Base-by-base conservation (phyloP, 495 filamentous ascomycete genomes). In the Annulohypoxylon moriforme region DNA sequence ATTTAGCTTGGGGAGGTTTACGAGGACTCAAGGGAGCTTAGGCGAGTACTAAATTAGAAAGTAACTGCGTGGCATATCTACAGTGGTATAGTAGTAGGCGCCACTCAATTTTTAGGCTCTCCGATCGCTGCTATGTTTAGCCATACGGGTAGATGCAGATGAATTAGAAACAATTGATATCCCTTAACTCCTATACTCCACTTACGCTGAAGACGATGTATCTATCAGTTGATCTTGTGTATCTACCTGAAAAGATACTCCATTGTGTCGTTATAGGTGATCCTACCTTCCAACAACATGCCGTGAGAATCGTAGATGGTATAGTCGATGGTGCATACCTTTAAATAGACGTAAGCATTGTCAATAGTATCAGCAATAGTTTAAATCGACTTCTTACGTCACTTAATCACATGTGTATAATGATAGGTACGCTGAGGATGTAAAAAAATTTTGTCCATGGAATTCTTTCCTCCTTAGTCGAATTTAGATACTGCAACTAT, bases 401-500 rank as follows among this genome's bases (percentile, higher is more conserved):
- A 57, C 34, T 38, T 16, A 42, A 34, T 34, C 50, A 58, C 36
- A 40, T 40, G 36, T 38, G 53, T 18, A 52, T n/a, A 14, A 14
- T 34, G 27, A 31, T 42, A 56, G 27, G 22, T 42, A 56, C 33
- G 24, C 7, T 29, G 33, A 57, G 10, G 14, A 4, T 9, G 13
- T 22, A 47, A 38, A 44, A 2, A 46, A 8, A 11, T 50, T 63
- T 25, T 64, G 50, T 67, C 33, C 62, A 59, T 68, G 53, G 60
- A 38, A 60, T 44, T 60, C n/a, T 44, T 25, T 58, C 40, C 33
- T 44, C 40, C 58, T 57, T 63, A 49, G 50, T 11, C 29, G 7
- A 62, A 50, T 57, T 60, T 62, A 67, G 49, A 61, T 20, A 46
- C 31, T 31, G 53, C 34, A 31, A 40, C 44, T 58, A 72, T 60